These are phyloP conservation scores for Piromyces sp. DNA, from an alignment of 192 early-diverging fungal species.

Conservation along the genomic window DNA sequence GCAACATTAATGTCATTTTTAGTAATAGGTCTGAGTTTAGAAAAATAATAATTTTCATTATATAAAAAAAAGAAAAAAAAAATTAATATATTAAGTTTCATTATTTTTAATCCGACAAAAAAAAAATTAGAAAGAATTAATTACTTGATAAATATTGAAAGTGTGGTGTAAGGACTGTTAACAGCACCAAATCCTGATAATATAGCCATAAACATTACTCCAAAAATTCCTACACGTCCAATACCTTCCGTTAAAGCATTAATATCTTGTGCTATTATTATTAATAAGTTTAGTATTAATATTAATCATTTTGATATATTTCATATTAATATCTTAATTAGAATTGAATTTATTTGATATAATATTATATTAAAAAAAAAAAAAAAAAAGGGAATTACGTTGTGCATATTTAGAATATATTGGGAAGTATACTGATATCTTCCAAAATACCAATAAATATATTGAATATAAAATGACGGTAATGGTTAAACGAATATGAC, in stretches of 20 bases:
- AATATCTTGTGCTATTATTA: not conserved
- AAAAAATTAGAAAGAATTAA: too few relatives aligned
- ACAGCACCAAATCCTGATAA: slow-evolving; percentile 90
- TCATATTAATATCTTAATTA: too few relatives aligned
- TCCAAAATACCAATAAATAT: slow-evolving; percentile 13
- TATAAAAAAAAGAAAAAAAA: not conserved
- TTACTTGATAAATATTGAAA: slow-evolving; percentile 63
- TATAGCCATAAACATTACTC: slow-evolving; percentile 82
- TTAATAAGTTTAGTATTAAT: too few relatives aligned
- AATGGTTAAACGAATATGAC: slow-evolving; percentile 4
- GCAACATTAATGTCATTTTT: slow-evolving; percentile 32
- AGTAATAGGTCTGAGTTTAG: not conserved
- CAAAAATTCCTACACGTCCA: slow-evolving; percentile 68
- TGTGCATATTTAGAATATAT: not conserved
- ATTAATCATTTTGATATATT: too few relatives aligned
- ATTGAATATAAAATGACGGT: slow-evolving; percentile 6
- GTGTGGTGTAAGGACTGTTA: slow-evolving; percentile 70
- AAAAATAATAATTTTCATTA: not conserved
- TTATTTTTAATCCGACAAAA: too few relatives aligned
- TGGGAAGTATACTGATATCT: not conserved
- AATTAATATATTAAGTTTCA: too few relatives aligned
- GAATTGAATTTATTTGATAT: too few relatives aligned
- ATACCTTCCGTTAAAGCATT: slow-evolving; percentile 26
- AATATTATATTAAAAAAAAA: too few relatives aligned
- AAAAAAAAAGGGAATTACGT: not conserved